Evolutionary conservation across 352 stramenopile genomes (phyloP).

Genomic region (Phytopythium delawarense): DNA sequence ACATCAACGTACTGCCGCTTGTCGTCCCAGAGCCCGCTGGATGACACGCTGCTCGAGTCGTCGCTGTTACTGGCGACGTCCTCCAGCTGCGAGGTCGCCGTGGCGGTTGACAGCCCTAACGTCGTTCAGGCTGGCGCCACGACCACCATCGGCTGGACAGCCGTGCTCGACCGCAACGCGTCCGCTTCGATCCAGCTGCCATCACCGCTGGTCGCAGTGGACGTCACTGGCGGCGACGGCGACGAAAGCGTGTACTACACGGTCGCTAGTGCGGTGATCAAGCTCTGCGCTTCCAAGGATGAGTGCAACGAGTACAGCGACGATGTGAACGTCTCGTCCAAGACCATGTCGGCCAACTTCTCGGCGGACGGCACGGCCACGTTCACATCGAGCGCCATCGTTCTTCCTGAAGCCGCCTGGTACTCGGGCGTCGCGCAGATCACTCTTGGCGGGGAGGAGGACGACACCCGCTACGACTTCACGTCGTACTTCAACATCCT

Average conservation of each 20-base stretch:
- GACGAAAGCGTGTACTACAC: slow-evolving; percentile 31
- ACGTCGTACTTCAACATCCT: slow-evolving; percentile 51
- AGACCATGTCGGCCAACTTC: slow-evolving; percentile 29
- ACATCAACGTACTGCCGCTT: slow-evolving; percentile 46
- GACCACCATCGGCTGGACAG: slow-evolving; percentile 30
- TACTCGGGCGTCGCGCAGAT: slow-evolving; percentile 42
- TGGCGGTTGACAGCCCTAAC: slow-evolving; percentile 21
- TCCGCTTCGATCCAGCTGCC: slow-evolving; percentile 42
- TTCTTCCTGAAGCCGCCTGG: slow-evolving; percentile 26
- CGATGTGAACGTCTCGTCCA: slow-evolving; percentile 18
- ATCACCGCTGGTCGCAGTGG: slow-evolving; percentile 26
- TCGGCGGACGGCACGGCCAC: slow-evolving; percentile 12
- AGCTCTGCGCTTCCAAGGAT: slow-evolving; percentile 30
- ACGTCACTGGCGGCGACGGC: slow-evolving; percentile 11
- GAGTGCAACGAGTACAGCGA: slow-evolving; percentile 45
- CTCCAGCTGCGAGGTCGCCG: slow-evolving; percentile 43
- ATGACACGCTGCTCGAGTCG: slow-evolving; percentile 16
- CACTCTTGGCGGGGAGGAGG: slow-evolving; percentile 26
- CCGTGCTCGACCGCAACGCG: slow-evolving; percentile 24
- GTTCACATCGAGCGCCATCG: slow-evolving; percentile 30
- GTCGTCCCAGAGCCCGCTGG: slow-evolving; percentile 30
- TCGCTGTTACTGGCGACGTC: slow-evolving; percentile 24
- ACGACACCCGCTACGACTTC: slow-evolving; percentile 39
- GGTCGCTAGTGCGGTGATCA: slow-evolving; percentile 40
- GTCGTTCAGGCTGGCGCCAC: slow-evolving; percentile 22